These are phyloP conservation scores for Microthlaspi erraticum DNA, from an alignment of 345 rosid genomes.

Conservation along the genomic window DNA sequence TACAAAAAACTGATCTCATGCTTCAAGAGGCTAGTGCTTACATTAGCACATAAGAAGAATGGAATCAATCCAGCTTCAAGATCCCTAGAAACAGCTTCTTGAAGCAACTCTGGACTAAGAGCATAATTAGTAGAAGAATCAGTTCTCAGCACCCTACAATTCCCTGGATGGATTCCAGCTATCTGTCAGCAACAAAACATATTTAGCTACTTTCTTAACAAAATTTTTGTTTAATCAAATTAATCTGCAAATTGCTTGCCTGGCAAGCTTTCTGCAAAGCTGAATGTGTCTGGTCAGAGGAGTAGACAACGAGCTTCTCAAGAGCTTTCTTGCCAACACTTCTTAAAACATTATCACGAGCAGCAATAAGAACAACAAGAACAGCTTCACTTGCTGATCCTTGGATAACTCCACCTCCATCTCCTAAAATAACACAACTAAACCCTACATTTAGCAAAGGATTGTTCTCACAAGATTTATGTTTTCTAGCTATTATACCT, in stretches of 20 bases:
- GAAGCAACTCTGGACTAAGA: constrained; percentile 59
- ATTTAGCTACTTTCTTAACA: too few relatives aligned
- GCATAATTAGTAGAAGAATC: constrained; percentile 75
- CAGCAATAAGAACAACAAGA: constrained; percentile 77
- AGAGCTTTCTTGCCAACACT: constrained; percentile 66
- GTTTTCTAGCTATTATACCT: constrained; percentile 43
- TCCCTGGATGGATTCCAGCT: constrained; percentile 73
- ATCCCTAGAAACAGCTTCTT: constrained; percentile 67
- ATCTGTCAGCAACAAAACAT: constrained; percentile 72
- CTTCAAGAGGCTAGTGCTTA: constrained; percentile 45
- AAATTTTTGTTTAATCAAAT: neutral
- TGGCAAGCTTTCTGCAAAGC: constrained; percentile 85
- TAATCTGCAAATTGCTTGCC: constrained; percentile 56
- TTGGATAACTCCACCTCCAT: constrained; percentile 93
- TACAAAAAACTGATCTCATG: neutral
- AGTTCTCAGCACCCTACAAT: constrained; percentile 67
- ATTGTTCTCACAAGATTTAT: neutral
- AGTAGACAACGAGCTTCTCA: constrained; percentile 77
- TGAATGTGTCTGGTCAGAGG: constrained; percentile 91
- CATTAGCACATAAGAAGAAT: constrained; percentile 81
- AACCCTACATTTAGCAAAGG: constrained; percentile 11
- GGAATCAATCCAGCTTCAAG: constrained; percentile 77
- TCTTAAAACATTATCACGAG: constrained; percentile 67
- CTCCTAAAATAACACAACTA: constrained; percentile 57
- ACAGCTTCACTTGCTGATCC: constrained; percentile 96